Conservation (phyloP, 805 yeast genomes). For the Hanseniaspora meyeri region DNA sequence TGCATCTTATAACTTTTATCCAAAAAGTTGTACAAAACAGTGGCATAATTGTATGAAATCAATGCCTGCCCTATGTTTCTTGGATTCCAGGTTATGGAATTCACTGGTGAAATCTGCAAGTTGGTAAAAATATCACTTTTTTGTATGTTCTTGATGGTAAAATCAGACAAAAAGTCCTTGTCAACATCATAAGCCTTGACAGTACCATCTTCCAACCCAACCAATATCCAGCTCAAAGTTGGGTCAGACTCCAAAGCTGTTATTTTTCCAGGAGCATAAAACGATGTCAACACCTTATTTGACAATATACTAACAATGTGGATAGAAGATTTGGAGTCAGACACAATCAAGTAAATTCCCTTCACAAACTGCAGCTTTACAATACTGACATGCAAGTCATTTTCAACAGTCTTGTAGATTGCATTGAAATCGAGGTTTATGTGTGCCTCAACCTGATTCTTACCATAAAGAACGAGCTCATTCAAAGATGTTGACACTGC, state of each 20-base stretch:
- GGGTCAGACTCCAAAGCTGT: conserved; percentile 71
- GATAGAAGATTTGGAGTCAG: conserved; percentile 50
- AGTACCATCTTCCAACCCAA: conserved; percentile 71
- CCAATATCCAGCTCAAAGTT: conserved; percentile 68
- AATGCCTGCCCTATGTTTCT: conserved; percentile 72
- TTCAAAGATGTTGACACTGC: conserved; percentile 68
- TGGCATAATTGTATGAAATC: conserved; percentile 57
- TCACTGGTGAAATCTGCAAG: conserved; percentile 50
- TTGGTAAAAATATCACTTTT: conserved; percentile 42
- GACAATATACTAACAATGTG: conserved; percentile 59
- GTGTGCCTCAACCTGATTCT: conserved; percentile 60
- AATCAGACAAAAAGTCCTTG: conserved; percentile 52
- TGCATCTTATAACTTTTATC: conserved; percentile 44
- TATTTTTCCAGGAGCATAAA: conserved; percentile 53
- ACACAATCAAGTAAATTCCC: conserved; percentile 67
- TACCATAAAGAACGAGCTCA: conserved; percentile 70
- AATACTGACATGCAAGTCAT: conserved; percentile 29
- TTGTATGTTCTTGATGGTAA: conserved; percentile 61
- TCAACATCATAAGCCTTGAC: conserved; percentile 69
- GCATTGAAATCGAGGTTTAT: conserved; percentile 37
- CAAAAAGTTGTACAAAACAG: conserved; percentile 56
- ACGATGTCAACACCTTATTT: conserved; percentile 46
- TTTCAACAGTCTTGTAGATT: conserved; percentile 21
- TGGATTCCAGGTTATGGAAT: conserved; percentile 69
- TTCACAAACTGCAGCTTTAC: conserved; percentile 53